A percentile compares a stretch with the other conserved stretches of the same genome.
phyloP scores from a whole-genome alignment of 495 filamentous ascomycete genomes.

The Cercophora newfieldiana region DNA sequence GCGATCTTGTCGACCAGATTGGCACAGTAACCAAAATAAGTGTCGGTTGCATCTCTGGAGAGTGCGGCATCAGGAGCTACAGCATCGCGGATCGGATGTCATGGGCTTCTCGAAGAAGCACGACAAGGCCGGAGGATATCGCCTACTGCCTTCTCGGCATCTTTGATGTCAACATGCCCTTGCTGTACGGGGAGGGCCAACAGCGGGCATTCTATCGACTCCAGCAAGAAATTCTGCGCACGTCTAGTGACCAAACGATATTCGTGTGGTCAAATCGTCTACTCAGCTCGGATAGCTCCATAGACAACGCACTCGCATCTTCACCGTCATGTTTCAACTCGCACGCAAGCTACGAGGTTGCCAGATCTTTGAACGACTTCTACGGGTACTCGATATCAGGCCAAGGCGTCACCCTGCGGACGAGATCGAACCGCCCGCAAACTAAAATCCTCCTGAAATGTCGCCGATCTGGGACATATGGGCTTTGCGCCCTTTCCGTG shows the following conservation, averaged over 20 bases:
- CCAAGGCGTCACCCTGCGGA: too few species aligned
- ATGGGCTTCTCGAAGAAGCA: not conserved
- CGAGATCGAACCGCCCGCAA: too few species aligned
- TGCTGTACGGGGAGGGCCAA: not conserved
- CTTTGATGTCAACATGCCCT: constrained; percentile 6
- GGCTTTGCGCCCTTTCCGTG: too few species aligned
- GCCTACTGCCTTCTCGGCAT: constrained; percentile 14
- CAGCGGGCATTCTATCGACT: not conserved
- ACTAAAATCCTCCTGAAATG: too few species aligned
- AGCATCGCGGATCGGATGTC: not conserved
- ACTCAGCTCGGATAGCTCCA: too few species aligned
- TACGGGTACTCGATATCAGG: too few species aligned
- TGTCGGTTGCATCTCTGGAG: not conserved
- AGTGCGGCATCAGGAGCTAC: not conserved
- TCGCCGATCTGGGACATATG: too few species aligned
- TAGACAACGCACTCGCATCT: too few species aligned
- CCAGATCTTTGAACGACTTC: too few species aligned
- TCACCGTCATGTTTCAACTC: too few species aligned
- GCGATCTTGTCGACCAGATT: not conserved
- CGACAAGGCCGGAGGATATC: constrained; percentile 2
- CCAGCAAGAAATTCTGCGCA: not conserved
- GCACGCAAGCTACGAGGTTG: too few species aligned
- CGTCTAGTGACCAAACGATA: not conserved
- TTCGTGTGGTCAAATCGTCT: too few species aligned
- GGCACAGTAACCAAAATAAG: not conserved